A percentile compares a stretch with the other conserved stretches of the same genome.
Evolutionary conservation across 116 monocot genomes (phyloP).

Genomic region (Cymodocea nodosa): DNA sequence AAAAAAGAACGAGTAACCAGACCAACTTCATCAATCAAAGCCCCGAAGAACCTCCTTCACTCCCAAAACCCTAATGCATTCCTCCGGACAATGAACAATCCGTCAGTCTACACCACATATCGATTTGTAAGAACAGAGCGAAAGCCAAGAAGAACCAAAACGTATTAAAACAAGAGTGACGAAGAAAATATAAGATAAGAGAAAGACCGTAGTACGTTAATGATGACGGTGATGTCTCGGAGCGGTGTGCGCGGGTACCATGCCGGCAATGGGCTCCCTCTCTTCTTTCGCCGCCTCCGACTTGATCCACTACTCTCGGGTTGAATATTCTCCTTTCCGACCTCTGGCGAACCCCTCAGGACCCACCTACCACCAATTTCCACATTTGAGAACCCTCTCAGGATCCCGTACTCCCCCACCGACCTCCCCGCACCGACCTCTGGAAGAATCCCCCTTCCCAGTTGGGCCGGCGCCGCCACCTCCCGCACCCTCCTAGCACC

Average conservation of each 20-base stretch:
- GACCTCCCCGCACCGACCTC: too few relatives aligned
- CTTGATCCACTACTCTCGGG: slow-evolving; percentile 2
- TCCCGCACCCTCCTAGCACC: too few relatives aligned
- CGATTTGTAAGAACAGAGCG: too few relatives aligned
- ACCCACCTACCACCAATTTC: background rate
- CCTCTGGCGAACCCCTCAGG: slow-evolving; percentile 1
- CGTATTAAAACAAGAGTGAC: background rate
- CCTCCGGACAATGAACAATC: too few relatives aligned
- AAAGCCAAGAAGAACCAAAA: too few relatives aligned
- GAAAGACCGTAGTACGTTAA: slow-evolving; percentile 19
- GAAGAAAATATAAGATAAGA: background rate
- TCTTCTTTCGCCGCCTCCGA: background rate
- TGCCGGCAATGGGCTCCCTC: slow-evolving; percentile 47
- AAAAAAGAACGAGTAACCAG: background rate
- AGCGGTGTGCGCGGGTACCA: slow-evolving; percentile 74
- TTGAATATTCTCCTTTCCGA: slow-evolving; percentile 45
- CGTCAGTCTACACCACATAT: too few relatives aligned
- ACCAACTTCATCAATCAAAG: background rate
- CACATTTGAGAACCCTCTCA: too few relatives aligned
- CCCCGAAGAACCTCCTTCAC: background rate
- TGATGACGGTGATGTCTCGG: slow-evolving; percentile 48
- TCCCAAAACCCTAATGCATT: background rate
- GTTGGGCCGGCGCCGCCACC: too few relatives aligned
- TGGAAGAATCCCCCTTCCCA: too few relatives aligned
- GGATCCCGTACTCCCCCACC: too few relatives aligned